Evolutionary conservation across 768 basidiomycete species (phyloP).

Genomic region (Pluteus cervinus): DNA sequence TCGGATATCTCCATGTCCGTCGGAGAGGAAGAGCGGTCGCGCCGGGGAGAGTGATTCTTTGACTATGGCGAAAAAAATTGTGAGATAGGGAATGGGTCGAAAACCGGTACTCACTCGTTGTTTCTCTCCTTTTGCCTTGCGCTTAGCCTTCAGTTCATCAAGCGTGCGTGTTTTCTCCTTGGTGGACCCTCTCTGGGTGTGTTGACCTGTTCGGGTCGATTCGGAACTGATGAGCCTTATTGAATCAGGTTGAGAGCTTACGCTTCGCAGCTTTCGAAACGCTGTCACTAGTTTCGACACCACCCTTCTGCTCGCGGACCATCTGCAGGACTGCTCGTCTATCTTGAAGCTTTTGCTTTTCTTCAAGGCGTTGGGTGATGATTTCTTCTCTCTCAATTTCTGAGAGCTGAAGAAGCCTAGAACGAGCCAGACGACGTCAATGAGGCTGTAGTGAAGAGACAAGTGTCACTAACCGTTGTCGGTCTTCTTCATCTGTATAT

Average conservation of each 20-base stretch:
- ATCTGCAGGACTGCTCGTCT: slow-evolving; percentile 68
- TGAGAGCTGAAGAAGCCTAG: slow-evolving; percentile 70
- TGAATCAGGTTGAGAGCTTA: slow-evolving; percentile 24
- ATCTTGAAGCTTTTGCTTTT: slow-evolving; percentile 72
- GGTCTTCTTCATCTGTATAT: slow-evolving; percentile 81
- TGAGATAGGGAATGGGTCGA: slow-evolving; percentile 1
- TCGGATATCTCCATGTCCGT: slow-evolving; percentile 86
- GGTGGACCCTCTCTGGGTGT: slow-evolving; percentile 64
- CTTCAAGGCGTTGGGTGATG: slow-evolving; percentile 73
- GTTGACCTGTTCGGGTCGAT: slow-evolving; percentile 50
- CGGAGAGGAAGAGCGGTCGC: slow-evolving; percentile 71
- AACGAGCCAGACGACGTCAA: slow-evolving; percentile 8
- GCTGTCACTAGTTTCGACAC: slow-evolving; percentile 40
- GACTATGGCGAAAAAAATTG: slow-evolving; percentile 28
- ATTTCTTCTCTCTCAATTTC: slow-evolving; percentile 90
- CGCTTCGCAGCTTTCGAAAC: slow-evolving; percentile 75
- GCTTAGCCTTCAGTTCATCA: slow-evolving; percentile 79
- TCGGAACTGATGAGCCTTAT: slow-evolving; percentile 2
- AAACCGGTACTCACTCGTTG: slow-evolving; percentile 51
- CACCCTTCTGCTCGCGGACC: slow-evolving; percentile 56
- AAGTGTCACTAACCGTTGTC: slow-evolving; percentile 75
- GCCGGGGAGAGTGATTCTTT: slow-evolving; percentile 50
- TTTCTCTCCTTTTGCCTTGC: slow-evolving; percentile 87
- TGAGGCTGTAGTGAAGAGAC: too few relatives aligned
- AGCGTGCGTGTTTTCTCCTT: slow-evolving; percentile 77